Base-by-base conservation (phyloP, 2,329 filamentous ascomycete species). In the Sphaceloma murrayae region DNA sequence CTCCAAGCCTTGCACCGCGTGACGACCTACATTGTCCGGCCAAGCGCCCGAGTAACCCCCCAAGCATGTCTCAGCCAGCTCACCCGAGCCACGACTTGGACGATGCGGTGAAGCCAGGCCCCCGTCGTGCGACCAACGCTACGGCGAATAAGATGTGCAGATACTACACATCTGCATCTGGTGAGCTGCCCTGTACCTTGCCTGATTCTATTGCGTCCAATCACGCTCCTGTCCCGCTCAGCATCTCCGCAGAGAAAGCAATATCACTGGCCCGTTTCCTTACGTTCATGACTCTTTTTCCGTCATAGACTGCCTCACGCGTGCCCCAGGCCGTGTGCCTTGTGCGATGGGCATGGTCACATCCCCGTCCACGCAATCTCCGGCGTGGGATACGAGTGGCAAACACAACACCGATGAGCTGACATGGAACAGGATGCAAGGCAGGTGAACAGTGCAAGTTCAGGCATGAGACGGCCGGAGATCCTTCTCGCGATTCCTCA, bases 361-460 rank as follows among this genome's bases (percentile, higher is more conserved):
- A 38, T 16, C 16, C n/a, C 19, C 18, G 21, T 24, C 34, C 8
- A n/a, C n/a, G n/a, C n/a, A n/a, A n/a, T n/a, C 4, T 31, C 29
- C 2, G 19, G 19, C 34, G 34, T 38, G 34, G 34, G 34, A 38
- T 38, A 38, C 10, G 10, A 19, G 11, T 26, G 34, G 14, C n/a
- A n/a, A n/a, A n/a, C n/a, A n/a, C n/a, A n/a, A n/a, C n/a, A n/a
- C n/a, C n/a, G n/a, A n/a, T n/a, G n/a, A n/a, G 22, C 36, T 40
- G n/a, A 40, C 36, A 14, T 16, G 38, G 11, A 8, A 29, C 40
- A 72, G 69, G 73, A 48, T 76, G 73, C 58, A 64, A 71, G 54
- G 64, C 68, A 49, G 72, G 73, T 44, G 61, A 65, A 51, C 55
- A 63, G 40, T 76, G 73, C 53, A 67, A 64, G 22, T 76, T 67